These are phyloP conservation scores for Zygotorulaspora mrakii DNA, from an alignment of 1,139 yeast species.

Conservation along the genomic window DNA sequence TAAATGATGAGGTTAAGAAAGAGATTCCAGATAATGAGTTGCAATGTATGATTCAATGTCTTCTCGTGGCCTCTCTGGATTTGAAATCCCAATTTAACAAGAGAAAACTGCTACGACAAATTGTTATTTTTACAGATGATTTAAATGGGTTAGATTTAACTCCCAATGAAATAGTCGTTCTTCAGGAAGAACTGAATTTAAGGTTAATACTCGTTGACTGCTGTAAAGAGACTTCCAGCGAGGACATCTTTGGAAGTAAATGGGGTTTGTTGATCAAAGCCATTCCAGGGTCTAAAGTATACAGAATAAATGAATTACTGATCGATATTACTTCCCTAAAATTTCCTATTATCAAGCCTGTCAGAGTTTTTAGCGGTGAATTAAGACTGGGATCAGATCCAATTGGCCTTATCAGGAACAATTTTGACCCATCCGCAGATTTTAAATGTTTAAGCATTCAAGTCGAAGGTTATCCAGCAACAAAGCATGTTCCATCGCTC, in stretches of 20 bases:
- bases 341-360: slow-evolving; percentile 37
- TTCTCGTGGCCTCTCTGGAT: slow-evolving; percentile 36
- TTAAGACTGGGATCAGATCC: slow-evolving; percentile 41
- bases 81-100: slow-evolving; percentile 35
- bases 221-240: slow-evolving; percentile 10
- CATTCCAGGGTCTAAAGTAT: slow-evolving; percentile 25
- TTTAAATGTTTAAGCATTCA: slow-evolving; percentile 39
- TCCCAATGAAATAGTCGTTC: slow-evolving; percentile 28
- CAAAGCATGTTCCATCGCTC: slow-evolving; percentile 45
- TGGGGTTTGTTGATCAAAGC: slow-evolving; percentile 27
- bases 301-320: slow-evolving; percentile 22
- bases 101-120: slow-evolving; percentile 38
- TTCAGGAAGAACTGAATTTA: slow-evolving; percentile 25
- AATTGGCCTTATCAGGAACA: background rate
- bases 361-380: slow-evolving; percentile 39
- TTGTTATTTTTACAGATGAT: slow-evolving; percentile 49
- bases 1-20: slow-evolving; percentile 1
- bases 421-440: slow-evolving; percentile 24
- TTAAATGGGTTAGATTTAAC: slow-evolving; percentile 39
- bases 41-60: slow-evolving; percentile 27
- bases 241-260: slow-evolving; percentile 12
- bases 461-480: slow-evolving; percentile 66
- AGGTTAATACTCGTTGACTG: slow-evolving; percentile 27
- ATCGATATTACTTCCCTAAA: slow-evolving; percentile 21
- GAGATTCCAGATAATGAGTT: slow-evolving; percentile 9